Evolutionary conservation across 164 flowering plant species (phyloP).

Genomic region (Chloranthus sessilifolius): DNA sequence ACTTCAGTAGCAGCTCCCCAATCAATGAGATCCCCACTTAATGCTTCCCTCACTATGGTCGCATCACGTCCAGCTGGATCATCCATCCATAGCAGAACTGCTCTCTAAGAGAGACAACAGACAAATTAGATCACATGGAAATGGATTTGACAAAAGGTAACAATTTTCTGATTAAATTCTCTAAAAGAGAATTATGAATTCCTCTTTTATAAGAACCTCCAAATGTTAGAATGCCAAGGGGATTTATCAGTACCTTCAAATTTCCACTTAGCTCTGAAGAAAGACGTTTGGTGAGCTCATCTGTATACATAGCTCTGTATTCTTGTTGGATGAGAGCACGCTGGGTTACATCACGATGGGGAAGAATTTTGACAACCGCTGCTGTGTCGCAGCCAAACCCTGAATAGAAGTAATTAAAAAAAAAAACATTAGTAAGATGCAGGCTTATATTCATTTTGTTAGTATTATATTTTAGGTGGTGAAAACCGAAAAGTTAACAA

Average conservation of each 20-base stretch:
- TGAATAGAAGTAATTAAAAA: constrained; percentile 18
- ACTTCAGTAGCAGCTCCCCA: constrained; percentile 61
- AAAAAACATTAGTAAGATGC: no score
- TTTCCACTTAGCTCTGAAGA: constrained; percentile 66
- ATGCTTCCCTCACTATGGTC: constrained; percentile 35
- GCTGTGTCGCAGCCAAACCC: constrained; percentile 77
- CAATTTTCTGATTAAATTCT: no score
- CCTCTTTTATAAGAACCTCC: no score
- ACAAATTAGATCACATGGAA: background rate
- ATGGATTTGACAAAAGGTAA: no score
- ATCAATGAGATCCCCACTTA: constrained; percentile 30
- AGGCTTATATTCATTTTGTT: no score
- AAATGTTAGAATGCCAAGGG: no score
- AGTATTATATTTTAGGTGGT: no score
- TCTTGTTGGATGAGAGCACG: constrained; percentile 63
- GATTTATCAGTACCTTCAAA: constrained; percentile 36
- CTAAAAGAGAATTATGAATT: no score
- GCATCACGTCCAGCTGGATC: constrained; percentile 73
- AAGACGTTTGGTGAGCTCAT: constrained; percentile 51
- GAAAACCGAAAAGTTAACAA: no score
- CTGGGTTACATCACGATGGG: constrained; percentile 66
- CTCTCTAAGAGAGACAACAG: constrained; percentile 38
- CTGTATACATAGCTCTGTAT: constrained; percentile 47
- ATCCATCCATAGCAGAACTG: constrained; percentile 66
- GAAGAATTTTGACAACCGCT: constrained; percentile 53